Evolutionary conservation across 148 eudicot species (phyloP), one percentile per base, ranked within the genome.

Genomic region (Fallopia convolvulus): DNA sequence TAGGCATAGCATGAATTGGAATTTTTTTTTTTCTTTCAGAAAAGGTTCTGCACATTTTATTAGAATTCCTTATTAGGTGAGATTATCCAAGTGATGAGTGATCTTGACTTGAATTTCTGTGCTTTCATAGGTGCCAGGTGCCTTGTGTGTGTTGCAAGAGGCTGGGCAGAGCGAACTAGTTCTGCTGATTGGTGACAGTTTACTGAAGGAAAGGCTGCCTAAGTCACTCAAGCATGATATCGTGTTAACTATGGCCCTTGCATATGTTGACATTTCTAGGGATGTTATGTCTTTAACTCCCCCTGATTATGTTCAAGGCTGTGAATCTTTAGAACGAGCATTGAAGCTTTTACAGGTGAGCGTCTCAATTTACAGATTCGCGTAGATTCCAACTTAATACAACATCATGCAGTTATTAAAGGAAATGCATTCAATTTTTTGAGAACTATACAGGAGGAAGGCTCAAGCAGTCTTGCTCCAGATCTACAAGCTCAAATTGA

Each of bases 171-270:
- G 86, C 66, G 94, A 93, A 76, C 61, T 93, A 79, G 99, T 96
- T 80, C 91, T 93, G 80, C 87, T 88, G 79, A 88, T 93, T 77
- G 99, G 97, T 17, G 97, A 89, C 78, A 84, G 84, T 68, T 86
- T 96, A 89, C 81, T 96, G 82, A 90, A 83, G 81, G 98, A 96
- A 87, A 88, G 92, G 79, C 83, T 93, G 77, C 88, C 97, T 55
- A 96, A 96, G 87, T 85, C 99, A 61, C 89, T 91, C 78, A 96
- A 96, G 91, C 99, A 96, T 82, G 98, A 93, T 78, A 75, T 93
- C 70, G 91, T 93, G 71, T 82, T 96, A 84, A 86, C 99, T 5
- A 88, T 93, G 90, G 92, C 97, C 21, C 93, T 96, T 42, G 93
- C 97, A 46, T 96, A 93, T 85, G 93, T 96, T 79, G 99, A 96